phyloP scores from a whole-genome alignment of 768 basidiomycete genomes.

The Lactarius quietus region DNA sequence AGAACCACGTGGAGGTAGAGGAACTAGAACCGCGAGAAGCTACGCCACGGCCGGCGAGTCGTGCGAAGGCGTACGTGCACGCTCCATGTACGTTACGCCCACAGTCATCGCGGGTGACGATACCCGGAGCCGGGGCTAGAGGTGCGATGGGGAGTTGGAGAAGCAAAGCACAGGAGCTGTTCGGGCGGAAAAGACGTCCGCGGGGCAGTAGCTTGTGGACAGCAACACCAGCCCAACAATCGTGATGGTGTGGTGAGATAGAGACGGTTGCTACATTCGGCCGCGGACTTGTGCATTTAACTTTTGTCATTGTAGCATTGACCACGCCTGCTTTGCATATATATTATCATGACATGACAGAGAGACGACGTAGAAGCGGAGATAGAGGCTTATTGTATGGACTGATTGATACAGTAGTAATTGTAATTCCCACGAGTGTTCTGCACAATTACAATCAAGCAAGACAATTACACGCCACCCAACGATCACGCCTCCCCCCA shows the following conservation, averaged over 20 bases:
- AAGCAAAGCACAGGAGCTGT: conserved; percentile 16
- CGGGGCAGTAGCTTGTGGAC: conserved; percentile 1
- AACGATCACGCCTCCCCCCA: neutral
- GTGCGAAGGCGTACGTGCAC: conserved; percentile 9
- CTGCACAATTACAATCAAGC: neutral
- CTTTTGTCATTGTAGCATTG: neutral
- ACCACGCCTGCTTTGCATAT: neutral
- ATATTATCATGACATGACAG: neutral
- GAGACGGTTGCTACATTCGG: neutral
- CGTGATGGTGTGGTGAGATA: neutral
- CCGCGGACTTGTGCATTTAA: neutral
- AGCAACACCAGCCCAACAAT: neutral
- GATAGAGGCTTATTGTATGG: neutral
- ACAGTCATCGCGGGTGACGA: conserved; percentile 13
- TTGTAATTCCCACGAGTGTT: neutral
- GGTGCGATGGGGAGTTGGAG: conserved; percentile 8
- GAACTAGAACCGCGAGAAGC: conserved; percentile 11
- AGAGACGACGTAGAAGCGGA: neutral
- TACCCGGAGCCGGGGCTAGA: conserved; percentile 7
- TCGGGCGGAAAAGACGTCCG: conserved; percentile 8
- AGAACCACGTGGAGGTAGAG: conserved; percentile 22
- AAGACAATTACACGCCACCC: neutral
- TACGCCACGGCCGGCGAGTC: neutral
- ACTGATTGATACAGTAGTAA: neutral
- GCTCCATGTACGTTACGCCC: conserved; percentile 9